Base-by-base conservation (phyloP, 169 alveolate species). In the Cryptosporidium ubiquitum region DNA sequence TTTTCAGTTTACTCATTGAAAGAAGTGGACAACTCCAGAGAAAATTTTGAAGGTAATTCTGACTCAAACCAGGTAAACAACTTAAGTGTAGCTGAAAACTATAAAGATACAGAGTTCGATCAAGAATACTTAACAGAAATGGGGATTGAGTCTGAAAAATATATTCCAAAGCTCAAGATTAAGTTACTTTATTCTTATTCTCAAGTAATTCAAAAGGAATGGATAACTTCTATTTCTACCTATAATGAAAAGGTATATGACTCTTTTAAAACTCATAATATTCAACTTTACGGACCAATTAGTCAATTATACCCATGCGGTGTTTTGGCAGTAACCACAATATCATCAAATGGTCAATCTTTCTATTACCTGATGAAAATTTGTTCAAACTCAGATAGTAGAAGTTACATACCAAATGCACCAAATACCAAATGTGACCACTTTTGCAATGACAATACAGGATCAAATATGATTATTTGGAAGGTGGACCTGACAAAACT, bases 171-270 rank as follows among this genome's bases (percentile, higher is more conserved):
- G 20, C 35, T 29, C 20, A 74, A 35, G 29, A 58, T 79, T 31
- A 79, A 60, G 31, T 42, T 61, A 9, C 29, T 79, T 9, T 79
- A 79, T 33, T 58, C 89, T 9, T 79, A 61, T 31, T 37, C 73
- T 9, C 89, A 79, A 64, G 74, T 79, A 14, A 64, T 79, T 39
- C 89, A 79, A 64, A 79, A 79, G 14, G 89, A 79, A 47, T 79
- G 89, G 89, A 79, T 79, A 1, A 29, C 75, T 20, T 79, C 79
- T 16, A 79, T 79, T 9, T 31, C 89, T 16, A 40, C 61, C 2
- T 79, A 40, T 29, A 60, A 40, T 18, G 89, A 79, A 35, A 58
- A 31, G 16, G 39, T 18, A 7, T 33, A 20, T 16, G 10, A 9
- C 39, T 26, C 58, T 39, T 10, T 7, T 58, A 26, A 33, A 26